Conservation (phyloP, 2,329 filamentous ascomycete genomes). For the Clathrospora elynae region DNA sequence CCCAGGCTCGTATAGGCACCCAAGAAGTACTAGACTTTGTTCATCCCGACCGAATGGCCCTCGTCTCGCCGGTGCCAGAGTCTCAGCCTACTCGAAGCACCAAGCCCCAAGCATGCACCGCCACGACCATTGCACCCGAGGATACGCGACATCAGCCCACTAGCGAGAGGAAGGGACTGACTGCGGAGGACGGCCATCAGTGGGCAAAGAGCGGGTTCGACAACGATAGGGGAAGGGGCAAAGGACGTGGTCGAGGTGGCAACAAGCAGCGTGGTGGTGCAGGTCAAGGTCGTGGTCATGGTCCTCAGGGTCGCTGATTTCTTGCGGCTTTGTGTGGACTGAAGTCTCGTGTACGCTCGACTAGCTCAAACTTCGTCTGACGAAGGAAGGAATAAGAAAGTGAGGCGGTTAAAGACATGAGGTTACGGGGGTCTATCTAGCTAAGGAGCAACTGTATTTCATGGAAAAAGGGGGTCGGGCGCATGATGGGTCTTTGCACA, state of each 20-base stretch:
- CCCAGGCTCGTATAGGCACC: too few relatives aligned
- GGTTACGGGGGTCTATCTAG: too few relatives aligned
- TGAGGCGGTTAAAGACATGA: too few relatives aligned
- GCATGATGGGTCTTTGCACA: too few relatives aligned
- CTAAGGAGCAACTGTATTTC: too few relatives aligned
- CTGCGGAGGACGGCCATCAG: constrained; percentile 4
- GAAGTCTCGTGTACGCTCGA: too few relatives aligned
- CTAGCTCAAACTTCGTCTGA: too few relatives aligned
- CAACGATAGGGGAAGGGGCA: background rate
- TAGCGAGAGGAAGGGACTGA: background rate
- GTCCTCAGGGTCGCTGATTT: too few relatives aligned
- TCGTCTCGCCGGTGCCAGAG: background rate
- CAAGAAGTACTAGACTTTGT: background rate
- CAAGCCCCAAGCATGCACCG: background rate
- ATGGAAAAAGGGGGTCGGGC: too few relatives aligned
- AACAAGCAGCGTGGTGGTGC: background rate
- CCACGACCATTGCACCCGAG: background rate
- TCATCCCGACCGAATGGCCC: background rate
- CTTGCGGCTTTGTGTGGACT: too few relatives aligned
- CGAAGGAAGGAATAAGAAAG: too few relatives aligned
- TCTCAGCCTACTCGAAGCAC: background rate
- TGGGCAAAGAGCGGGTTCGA: background rate
- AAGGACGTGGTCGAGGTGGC: background rate
- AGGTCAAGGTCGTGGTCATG: constrained; percentile 2
- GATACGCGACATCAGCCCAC: background rate